These are phyloP conservation scores for Fomitopsis betulina DNA, from an alignment of 1,284 basidiomycete species.

Conservation along the genomic window DNA sequence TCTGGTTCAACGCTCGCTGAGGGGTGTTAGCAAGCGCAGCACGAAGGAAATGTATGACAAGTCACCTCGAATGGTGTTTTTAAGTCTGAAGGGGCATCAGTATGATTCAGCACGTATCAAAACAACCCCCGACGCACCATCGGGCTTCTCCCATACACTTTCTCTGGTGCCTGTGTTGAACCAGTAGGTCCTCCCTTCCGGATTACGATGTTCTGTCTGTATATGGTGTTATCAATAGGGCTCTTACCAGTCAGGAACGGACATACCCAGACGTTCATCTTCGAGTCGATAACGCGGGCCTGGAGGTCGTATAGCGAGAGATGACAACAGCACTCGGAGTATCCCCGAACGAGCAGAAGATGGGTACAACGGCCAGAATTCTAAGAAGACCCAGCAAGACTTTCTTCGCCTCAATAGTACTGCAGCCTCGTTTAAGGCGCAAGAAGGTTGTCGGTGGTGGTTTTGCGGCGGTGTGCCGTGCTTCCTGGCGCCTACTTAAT, in stretches of 20 bases:
- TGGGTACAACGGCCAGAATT: no score
- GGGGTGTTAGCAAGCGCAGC: neutral
- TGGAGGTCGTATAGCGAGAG: neutral
- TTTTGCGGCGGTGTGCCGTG: no score
- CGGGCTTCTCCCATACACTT: slow-evolving; percentile 87
- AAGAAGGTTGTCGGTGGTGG: no score
- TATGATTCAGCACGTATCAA: neutral
- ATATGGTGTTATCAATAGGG: neutral
- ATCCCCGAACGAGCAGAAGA: no score
- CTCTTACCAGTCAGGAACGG: neutral
- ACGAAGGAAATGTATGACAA: neutral
- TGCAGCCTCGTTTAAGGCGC: no score
- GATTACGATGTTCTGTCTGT: slow-evolving; percentile 77
- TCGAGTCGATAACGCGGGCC: neutral
- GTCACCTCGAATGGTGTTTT: slow-evolving; percentile 84
- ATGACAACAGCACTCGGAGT: neutral
- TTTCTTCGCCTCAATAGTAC: neutral
- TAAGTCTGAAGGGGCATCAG: slow-evolving; percentile 42
- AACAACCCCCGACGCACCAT: slow-evolving; percentile 44
- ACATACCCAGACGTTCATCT: slow-evolving; percentile 7
- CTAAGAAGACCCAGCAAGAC: neutral
- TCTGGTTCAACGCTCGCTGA: slow-evolving; percentile 80
- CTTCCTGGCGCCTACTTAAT: no score
- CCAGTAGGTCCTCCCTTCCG: slow-evolving; percentile 84
- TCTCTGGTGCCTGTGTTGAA: slow-evolving; percentile 74